Percentiles rank a stretch among this genome's conserved stretches.
These are phyloP conservation scores for Colletotrichum destructivum DNA, from an alignment of 2,329 filamentous ascomycete species.

Conservation along the genomic window DNA sequence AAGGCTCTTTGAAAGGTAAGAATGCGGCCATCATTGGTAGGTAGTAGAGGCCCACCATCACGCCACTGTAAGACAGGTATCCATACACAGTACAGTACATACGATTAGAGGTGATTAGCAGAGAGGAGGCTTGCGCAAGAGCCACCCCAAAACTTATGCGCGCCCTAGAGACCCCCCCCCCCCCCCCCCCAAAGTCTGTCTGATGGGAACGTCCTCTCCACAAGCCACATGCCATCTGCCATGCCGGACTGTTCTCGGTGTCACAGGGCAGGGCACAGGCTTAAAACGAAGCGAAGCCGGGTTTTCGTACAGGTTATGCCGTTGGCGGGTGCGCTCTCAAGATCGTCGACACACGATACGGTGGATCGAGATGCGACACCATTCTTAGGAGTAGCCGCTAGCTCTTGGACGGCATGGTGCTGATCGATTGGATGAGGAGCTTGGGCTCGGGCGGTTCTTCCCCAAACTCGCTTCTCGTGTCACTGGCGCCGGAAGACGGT, in stretches of 20 bases:
- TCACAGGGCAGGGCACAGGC: conserved; percentile 17
- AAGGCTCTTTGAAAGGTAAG: conserved; percentile 9
- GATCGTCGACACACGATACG: conserved; percentile 5
- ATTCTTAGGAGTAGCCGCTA: conserved; percentile 9
- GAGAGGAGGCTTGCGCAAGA: conserved; percentile 22
- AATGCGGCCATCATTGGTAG: conserved; percentile 20
- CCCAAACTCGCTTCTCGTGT: conserved; percentile 23
- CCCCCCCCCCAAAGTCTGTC: conserved; percentile 9
- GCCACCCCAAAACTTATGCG: conserved; percentile 27
- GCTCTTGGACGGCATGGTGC: conserved; percentile 2
- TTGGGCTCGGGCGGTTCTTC: conserved; percentile 7
- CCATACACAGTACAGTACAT: too few relatives aligned
- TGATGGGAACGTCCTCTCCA: conserved; percentile 34
- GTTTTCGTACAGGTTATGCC: conserved; percentile 2
- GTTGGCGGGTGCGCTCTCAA: conserved; percentile 12
- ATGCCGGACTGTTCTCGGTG: conserved; percentile 11
- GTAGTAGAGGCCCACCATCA: conserved; percentile 25
- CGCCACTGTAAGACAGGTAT: conserved; percentile 36
- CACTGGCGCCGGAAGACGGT: conserved; percentile 4
- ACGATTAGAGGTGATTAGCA: not conserved
- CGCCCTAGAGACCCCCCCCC: not conserved
- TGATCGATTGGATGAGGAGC: conserved; percentile 10
- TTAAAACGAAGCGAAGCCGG: conserved; percentile 15
- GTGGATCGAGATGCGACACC: conserved; percentile 22
- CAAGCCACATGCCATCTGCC: conserved; percentile 26